These are phyloP conservation scores for Nannizzia gypsea DNA, from an alignment of 2,329 filamentous ascomycete species.

Conservation along the genomic window DNA sequence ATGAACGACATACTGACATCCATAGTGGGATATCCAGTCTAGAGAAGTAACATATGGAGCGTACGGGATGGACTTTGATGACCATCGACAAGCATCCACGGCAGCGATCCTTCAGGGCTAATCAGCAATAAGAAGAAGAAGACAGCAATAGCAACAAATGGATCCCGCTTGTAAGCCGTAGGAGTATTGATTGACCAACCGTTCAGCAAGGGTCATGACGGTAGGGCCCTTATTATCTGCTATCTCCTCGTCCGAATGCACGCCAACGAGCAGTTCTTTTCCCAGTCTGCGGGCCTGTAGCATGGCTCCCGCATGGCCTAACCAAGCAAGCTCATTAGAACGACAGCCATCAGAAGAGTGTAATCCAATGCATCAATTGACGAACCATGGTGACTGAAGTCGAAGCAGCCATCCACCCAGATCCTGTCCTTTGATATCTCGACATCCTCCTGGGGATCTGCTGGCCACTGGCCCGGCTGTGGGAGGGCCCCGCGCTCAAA, in stretches of 20 bases:
- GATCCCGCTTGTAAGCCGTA: not conserved
- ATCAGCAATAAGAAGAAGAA: not conserved
- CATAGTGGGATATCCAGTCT: slow-evolving; percentile 88
- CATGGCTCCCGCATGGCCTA: slow-evolving; percentile 92
- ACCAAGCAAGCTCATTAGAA: slow-evolving; percentile 8
- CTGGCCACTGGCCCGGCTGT: slow-evolving; percentile 48
- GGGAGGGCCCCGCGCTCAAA: slow-evolving; percentile 35
- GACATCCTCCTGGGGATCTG: slow-evolving; percentile 50
- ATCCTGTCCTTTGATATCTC: slow-evolving; percentile 58
- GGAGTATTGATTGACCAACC: slow-evolving; percentile 37
- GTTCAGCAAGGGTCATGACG: slow-evolving; percentile 87
- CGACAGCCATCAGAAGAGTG: not conserved
- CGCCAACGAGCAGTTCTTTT: slow-evolving; percentile 75
- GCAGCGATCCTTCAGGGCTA: slow-evolving; percentile 55
- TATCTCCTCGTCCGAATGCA: slow-evolving; percentile 93
- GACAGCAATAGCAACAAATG: not conserved
- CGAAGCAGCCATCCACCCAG: slow-evolving; percentile 98
- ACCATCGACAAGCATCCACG: slow-evolving; percentile 91
- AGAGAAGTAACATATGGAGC: slow-evolving; percentile 92
- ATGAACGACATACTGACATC: slow-evolving; percentile 90
- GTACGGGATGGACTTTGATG: slow-evolving; percentile 66
- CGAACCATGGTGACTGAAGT: slow-evolving; percentile 92
- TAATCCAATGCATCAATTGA: slow-evolving; percentile 1
- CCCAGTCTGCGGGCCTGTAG: slow-evolving; percentile 89
- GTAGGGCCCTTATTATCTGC: slow-evolving; percentile 95